A percentile compares a stretch with the other conserved stretches of the same genome.
Evolutionary conservation across 192 early-diverging fungal genomes (phyloP).

Genomic region (Coemansia sp.): DNA sequence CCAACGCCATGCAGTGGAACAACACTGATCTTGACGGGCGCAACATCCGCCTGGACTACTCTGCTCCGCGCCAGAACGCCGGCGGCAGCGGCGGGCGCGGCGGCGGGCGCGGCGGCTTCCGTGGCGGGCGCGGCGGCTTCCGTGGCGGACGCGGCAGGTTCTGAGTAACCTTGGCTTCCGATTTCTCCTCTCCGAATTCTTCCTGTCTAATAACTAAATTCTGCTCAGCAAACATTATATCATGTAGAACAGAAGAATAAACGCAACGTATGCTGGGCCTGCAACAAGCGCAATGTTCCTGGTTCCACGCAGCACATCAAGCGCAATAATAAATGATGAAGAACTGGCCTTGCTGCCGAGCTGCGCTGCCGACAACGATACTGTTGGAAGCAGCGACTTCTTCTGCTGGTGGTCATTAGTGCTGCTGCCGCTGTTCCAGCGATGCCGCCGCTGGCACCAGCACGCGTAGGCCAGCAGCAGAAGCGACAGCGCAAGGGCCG

Average conservation of each 20-base stretch:
- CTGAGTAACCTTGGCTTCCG: too few species aligned
- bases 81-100: slow-evolving; percentile 40
- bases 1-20: slow-evolving; percentile 89
- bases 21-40: slow-evolving; percentile 77
- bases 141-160: slow-evolving; percentile 28
- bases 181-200: too few species aligned
- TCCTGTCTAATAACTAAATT: too few species aligned
- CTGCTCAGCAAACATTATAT: too few species aligned
- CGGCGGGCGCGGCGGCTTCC: slow-evolving; percentile 56
- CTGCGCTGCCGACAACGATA: not conserved
- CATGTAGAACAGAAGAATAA: slow-evolving; percentile 17
- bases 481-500: slow-evolving; percentile 19
- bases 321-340: not conserved
- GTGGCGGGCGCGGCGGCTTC: slow-evolving; percentile 53
- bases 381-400: slow-evolving; percentile 1
- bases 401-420: not conserved
- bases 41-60: slow-evolving; percentile 84
- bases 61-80: slow-evolving; percentile 50
- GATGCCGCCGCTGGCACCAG: slow-evolving; percentile 10
- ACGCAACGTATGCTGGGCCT: slow-evolving; percentile 11
- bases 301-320: not conserved
- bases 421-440: not conserved
- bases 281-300: slow-evolving; percentile 20
- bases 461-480: not conserved
- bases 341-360: not conserved